phyloP scores from a whole-genome alignment of 2,329 filamentous ascomycete species.

The Pestalotiopsis sp. region DNA sequence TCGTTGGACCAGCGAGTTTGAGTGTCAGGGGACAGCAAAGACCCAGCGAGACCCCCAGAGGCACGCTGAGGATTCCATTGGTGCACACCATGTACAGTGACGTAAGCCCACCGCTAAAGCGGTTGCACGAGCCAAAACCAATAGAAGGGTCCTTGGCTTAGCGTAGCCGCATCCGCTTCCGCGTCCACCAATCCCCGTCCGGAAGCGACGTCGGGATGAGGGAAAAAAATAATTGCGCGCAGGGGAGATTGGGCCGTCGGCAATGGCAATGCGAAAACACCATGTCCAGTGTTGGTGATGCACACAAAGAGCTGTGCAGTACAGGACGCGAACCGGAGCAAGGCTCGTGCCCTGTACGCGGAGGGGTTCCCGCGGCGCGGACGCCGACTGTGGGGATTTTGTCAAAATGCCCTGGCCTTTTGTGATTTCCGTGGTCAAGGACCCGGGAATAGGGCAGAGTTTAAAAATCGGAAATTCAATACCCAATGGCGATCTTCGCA shows the following conservation, averaged over 20 bases:
- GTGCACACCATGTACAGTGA: background rate
- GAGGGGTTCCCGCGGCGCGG: background rate
- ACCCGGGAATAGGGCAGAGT: background rate
- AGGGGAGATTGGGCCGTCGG: background rate
- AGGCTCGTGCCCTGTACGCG: background rate
- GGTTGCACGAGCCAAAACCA: background rate
- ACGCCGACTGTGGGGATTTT: background rate
- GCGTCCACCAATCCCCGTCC: background rate
- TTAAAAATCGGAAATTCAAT: background rate
- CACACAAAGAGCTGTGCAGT: background rate
- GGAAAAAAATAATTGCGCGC: background rate
- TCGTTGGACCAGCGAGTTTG: background rate
- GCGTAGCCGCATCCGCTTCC: background rate
- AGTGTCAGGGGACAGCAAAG: background rate
- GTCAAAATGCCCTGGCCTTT: background rate
- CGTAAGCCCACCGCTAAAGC: background rate
- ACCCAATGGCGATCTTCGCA: background rate
- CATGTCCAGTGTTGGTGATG: background rate
- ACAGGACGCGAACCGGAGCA: background rate
- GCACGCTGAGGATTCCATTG: background rate
- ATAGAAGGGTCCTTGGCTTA: background rate
- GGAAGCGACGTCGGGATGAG: background rate
- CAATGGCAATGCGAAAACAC: background rate
- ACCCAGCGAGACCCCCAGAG: background rate
- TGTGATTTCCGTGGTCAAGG: background rate